Evolutionary conservation across 2,329 filamentous ascomycete genomes (phyloP).

Genomic region (Fusarium mundagurra): DNA sequence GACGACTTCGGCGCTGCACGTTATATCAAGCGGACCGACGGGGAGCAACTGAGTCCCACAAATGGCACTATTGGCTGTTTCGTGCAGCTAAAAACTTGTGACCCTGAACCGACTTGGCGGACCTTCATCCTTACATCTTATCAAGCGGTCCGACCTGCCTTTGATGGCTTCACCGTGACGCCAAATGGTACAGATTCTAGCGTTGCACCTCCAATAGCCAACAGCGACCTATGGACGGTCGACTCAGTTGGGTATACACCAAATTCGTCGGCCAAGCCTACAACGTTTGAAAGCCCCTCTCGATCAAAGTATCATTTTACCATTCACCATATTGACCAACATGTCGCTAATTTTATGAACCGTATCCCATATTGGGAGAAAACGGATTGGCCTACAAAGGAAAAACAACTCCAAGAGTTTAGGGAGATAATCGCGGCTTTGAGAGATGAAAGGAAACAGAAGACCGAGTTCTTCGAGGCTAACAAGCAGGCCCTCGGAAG

Average conservation of each 20-base stretch:
- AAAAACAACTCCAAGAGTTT: not conserved
- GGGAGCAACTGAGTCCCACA: not conserved
- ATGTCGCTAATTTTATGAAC: accelerated
- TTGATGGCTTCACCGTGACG: not conserved
- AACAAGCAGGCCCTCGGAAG: not conserved
- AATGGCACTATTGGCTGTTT: not conserved
- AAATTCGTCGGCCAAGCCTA: not conserved
- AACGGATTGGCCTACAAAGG: accelerated
- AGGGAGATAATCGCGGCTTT: accelerated
- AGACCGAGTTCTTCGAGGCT: not conserved
- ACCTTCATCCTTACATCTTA: not conserved
- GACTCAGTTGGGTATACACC: not conserved
- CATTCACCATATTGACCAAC: accelerated
- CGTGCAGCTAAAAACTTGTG: not conserved
- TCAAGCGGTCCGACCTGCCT: not conserved
- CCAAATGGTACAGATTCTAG: not conserved
- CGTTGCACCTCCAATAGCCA: not conserved
- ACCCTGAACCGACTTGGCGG: not conserved
- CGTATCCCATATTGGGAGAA: accelerated
- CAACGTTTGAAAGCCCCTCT: not conserved
- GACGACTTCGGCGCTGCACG: not conserved
- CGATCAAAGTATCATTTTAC: not conserved
- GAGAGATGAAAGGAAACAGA: not conserved
- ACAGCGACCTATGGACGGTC: not conserved
- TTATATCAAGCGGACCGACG: not conserved